Base-by-base conservation (phyloP, 371 early-diverging fungal genomes). In the Syncephalastrum monosporum region DNA sequence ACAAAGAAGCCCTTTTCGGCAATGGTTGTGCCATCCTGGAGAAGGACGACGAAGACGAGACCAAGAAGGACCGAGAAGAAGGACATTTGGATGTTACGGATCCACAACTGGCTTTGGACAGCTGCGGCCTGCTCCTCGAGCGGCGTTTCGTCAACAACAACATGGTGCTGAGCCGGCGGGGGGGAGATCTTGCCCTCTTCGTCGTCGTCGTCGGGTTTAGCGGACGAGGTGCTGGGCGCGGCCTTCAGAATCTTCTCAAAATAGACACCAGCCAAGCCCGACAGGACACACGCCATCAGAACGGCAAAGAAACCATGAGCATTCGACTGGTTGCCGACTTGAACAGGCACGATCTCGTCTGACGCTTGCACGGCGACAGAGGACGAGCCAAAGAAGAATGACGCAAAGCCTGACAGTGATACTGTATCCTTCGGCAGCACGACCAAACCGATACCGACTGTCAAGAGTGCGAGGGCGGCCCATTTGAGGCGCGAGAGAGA, bases 261-360 rank as follows among this genome's bases (percentile, higher is more conserved):
- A 77, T 95, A 97, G 6, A 96, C 97, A 33, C 96, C 96, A 5
- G 97, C 94, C 4, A 95, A 59, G 29, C 97, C 98, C 5, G 95
- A 95, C n/a, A 95, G 60, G 13, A 94, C 53, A 71, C 97, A 95
- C 1, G 97, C 95, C 15, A 85, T 65, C 19, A 85, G 56, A 0
- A 97, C 95, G 1, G 94, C 81, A 14, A 89, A 17, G 42, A 72
- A 63, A 0, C 78, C 78, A 47, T 71, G 58, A 2, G 65, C 15
- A 42, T 73, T 77, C 24, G 68, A 69, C 51, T 77, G 78, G 47
- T 77, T 77, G 14, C 78, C 78, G 38, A 59, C 47, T 33, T 33
- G 38, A 5, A 12, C 12, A 12, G 38, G 38, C 21, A 59, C 17
- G 12, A 27, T 53, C 17, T 15, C 33, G 24, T 12, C 55, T n/a